phyloP scores from a whole-genome alignment of 108 stramenopile species.

The Aurantiochytrium sp. region DNA sequence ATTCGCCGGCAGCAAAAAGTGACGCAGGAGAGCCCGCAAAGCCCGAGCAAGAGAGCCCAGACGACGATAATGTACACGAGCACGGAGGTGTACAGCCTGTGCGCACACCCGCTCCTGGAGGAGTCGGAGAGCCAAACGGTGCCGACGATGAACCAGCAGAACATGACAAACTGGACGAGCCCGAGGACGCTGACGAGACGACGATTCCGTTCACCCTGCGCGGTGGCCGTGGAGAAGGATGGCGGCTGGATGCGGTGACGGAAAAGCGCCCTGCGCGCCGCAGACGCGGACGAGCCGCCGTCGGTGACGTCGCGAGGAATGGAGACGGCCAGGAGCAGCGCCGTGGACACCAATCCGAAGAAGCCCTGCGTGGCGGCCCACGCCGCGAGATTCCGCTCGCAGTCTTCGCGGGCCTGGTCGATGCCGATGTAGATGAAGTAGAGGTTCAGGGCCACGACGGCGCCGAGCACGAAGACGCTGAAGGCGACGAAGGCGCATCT shows the following conservation, averaged over 20 bases:
- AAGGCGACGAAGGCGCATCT: not conserved
- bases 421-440: not conserved
- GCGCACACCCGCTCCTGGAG: not conserved
- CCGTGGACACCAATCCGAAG: not conserved
- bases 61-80: not conserved
- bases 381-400: not conserved
- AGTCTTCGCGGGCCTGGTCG: not conserved
- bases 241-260: not conserved
- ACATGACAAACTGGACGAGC: not conserved
- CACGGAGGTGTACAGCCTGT: not conserved
- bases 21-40: not conserved
- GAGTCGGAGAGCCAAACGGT: not conserved
- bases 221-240: not conserved
- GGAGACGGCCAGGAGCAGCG: not conserved
- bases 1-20: not conserved
- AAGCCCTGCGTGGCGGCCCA: not conserved
- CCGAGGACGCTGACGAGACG: not conserved
- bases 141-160: conserved; percentile 18
- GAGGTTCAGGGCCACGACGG: not conserved
- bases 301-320: not conserved
- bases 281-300: not conserved
- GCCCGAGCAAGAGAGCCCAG: not conserved
- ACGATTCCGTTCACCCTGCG: not conserved
- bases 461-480: not conserved
- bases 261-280: not conserved